Conservation (phyloP, 768 basidiomycete genomes). For the Suillus decipiens region DNA sequence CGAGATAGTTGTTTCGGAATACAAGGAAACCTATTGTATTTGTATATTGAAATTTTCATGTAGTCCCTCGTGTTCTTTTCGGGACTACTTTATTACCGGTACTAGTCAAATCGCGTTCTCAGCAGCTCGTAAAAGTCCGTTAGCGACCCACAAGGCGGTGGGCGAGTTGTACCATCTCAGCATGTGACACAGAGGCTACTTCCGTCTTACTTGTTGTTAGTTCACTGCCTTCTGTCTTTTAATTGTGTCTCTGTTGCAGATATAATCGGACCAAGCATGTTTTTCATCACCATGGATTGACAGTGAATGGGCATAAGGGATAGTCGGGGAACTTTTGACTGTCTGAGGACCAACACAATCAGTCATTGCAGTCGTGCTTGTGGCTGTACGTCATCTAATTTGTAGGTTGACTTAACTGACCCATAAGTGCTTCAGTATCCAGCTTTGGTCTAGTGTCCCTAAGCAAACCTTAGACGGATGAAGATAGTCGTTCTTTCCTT, state of each 20-base stretch:
- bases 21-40: too few relatives aligned
- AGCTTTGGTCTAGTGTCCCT: background rate
- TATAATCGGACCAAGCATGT: slow-evolving; percentile 30
- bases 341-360: slow-evolving; percentile 87
- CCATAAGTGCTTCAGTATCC: background rate
- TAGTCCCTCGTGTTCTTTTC: too few relatives aligned
- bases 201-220: background rate
- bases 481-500: background rate
- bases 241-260: background rate
- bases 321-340: slow-evolving; percentile 77
- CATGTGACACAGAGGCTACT: slow-evolving; percentile 10
- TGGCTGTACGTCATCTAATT: slow-evolving; percentile 51
- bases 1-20: too few relatives aligned
- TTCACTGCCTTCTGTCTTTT: background rate
- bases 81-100: too few relatives aligned
- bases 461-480: background rate
- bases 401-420: background rate
- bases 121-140: too few relatives aligned
- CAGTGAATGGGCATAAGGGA: slow-evolving; percentile 69
- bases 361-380: slow-evolving; percentile 81
- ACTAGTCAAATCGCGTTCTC: too few relatives aligned
- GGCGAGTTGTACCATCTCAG: slow-evolving; percentile 68
- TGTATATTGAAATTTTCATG: too few relatives aligned
- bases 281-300: slow-evolving; percentile 53
- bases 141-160: slow-evolving; percentile 74